Base-by-base conservation (phyloP, 352 stramenopile species). In the Phytophthora litchii region DNA sequence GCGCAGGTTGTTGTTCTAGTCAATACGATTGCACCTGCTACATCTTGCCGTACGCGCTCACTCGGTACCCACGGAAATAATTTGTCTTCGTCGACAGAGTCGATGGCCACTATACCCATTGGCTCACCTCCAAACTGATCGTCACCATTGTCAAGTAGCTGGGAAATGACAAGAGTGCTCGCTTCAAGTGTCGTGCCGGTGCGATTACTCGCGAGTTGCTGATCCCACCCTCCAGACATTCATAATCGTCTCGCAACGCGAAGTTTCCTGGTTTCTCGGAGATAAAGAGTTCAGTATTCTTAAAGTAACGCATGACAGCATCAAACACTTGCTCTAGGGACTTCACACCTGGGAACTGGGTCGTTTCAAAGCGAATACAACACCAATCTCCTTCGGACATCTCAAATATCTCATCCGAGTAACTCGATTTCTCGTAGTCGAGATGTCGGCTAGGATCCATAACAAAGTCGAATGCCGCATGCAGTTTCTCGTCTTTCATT, bases 241-340 rank as follows among this genome's bases (percentile, higher is more conserved):
- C 48, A 25, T 69, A 64, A 35, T 64, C 62, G 20, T 75, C 55
- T 10, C 57, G 46, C 31, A 72, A 43, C 2, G 58, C 60, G 17
- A 68, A 54, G 35, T 60, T 45, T 20, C 66, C 70, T 8, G 61
- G 58, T n/a, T 53, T 52, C 42, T 79, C 66, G 5, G 70, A 66
- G 20, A 79, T 58, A 31, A 46, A 54, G 41, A 76, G 72, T 54
- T 79, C 70, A 16, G 74, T 53, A 40, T 79, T 75, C 36, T 56
- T 52, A 19, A 72, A 54, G 25, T 56, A 60, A 43, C 65, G 67
- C 27, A 67, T 61, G n/a, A 74, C 38, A 29, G 62, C 70, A 42
- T 76, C 66, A 20, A 60, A 76, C 27, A 75, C 70, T 49, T 66
- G 36, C 38, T 66, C 20, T 9, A 69, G 38, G 31, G 57, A 76